A percentile compares a stretch with the other conserved stretches of the same genome.
These are phyloP conservation scores for Colletotrichum abscissum DNA, from an alignment of 2,329 filamentous ascomycete genomes.

Conservation along the genomic window DNA sequence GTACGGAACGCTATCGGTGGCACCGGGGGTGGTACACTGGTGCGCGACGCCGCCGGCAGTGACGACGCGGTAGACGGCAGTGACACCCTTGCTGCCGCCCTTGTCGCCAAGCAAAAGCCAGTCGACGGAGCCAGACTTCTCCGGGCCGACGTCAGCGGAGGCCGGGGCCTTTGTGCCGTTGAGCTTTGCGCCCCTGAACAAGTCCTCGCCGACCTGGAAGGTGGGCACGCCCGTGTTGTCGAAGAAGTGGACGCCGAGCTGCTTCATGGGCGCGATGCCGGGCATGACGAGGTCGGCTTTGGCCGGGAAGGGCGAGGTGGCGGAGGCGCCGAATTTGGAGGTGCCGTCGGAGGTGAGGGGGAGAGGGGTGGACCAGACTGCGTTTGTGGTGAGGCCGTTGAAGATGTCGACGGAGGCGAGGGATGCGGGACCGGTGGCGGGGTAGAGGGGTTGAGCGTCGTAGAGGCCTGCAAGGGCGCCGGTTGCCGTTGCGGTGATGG, in stretches of 20 bases:
- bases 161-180: slow-evolving; percentile 63
- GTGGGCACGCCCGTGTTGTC: slow-evolving; percentile 62
- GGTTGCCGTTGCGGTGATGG: slow-evolving; percentile 47
- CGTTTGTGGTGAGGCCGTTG: slow-evolving; percentile 50
- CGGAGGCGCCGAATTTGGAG: slow-evolving; percentile 53
- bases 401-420: slow-evolving; percentile 51
- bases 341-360: slow-evolving; percentile 60
- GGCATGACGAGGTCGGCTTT: slow-evolving; percentile 51
- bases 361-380: slow-evolving; percentile 53
- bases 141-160: slow-evolving; percentile 56
- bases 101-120: slow-evolving; percentile 63
- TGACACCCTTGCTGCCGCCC: slow-evolving; percentile 51
- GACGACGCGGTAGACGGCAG: slow-evolving; percentile 64
- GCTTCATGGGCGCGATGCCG: slow-evolving; percentile 48
- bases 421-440: slow-evolving; percentile 51
- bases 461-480: slow-evolving; percentile 72
- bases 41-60: slow-evolving; percentile 63
- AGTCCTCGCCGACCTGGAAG: slow-evolving; percentile 64
- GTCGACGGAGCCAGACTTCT: slow-evolving; percentile 62
- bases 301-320: slow-evolving; percentile 56
- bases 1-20: slow-evolving; percentile 64
- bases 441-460: slow-evolving; percentile 66
- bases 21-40: slow-evolving; percentile 53
- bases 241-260: slow-evolving; percentile 77
- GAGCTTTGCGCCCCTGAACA: slow-evolving; percentile 61